Conservation (phyloP, 768 basidiomycete species). For the Agrocybe praecox region DNA sequence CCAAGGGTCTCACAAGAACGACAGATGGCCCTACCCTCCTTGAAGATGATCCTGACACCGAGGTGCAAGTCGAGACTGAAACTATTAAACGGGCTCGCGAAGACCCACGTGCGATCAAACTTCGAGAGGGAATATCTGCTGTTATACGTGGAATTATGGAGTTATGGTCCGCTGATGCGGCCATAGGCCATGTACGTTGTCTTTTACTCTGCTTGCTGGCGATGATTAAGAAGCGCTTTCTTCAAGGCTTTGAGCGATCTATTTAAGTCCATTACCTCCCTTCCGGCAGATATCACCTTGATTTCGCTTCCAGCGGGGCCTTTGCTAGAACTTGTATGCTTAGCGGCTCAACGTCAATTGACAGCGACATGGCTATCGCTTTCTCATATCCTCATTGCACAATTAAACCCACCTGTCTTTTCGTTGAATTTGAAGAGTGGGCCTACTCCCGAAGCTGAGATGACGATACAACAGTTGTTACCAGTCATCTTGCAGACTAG, state of each 20-base stretch:
- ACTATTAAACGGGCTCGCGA: slow-evolving; percentile 61
- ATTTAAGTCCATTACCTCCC: slow-evolving; percentile 82
- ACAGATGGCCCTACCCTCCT: slow-evolving; percentile 65
- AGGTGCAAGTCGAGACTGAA: slow-evolving; percentile 50
- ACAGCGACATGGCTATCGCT: slow-evolving; percentile 87
- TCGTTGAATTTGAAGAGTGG: slow-evolving; percentile 51
- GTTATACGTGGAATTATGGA: slow-evolving; percentile 64
- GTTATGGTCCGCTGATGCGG: slow-evolving; percentile 80
- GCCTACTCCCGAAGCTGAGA: slow-evolving; percentile 57
- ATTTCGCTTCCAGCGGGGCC: slow-evolving; percentile 83
- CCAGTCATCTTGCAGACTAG: slow-evolving; percentile 62
- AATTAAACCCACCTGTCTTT: slow-evolving; percentile 74
- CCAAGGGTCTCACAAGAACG: slow-evolving; percentile 82
- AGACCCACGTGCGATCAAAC: slow-evolving; percentile 60
- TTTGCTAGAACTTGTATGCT: slow-evolving; percentile 75
- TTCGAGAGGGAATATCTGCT: slow-evolving; percentile 69
- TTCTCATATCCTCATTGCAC: slow-evolving; percentile 76
- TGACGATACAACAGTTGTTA: slow-evolving; percentile 56
- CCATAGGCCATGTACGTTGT: slow-evolving; percentile 69
- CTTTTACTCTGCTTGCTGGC: neutral
- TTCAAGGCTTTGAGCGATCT: slow-evolving; percentile 72
- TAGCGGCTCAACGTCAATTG: slow-evolving; percentile 69
- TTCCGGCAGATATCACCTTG: slow-evolving; percentile 76
- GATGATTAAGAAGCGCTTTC: neutral
- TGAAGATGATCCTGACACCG: slow-evolving; percentile 58